phyloP scores from a whole-genome alignment of 768 basidiomycete species.

The Mycena rosella region DNA sequence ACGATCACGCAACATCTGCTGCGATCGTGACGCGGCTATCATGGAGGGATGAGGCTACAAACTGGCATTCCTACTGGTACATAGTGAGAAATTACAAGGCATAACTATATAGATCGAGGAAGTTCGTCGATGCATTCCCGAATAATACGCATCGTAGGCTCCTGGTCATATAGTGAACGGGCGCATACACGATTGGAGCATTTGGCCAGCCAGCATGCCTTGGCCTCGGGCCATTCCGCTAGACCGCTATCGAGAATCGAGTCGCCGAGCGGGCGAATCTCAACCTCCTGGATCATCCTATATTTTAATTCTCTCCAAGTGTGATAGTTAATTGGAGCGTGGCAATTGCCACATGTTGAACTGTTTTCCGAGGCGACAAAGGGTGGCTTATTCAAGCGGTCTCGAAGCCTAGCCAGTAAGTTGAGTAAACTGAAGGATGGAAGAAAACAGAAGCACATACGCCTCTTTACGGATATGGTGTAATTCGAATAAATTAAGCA shows the following conservation, averaged over 20 bases:
- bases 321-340: constrained; percentile 63
- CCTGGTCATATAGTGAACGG: constrained; percentile 62
- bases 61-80: too few species aligned
- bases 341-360: constrained; percentile 67
- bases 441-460: constrained; percentile 37
- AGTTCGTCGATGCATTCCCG: too few species aligned
- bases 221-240: constrained; percentile 68
- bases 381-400: constrained; percentile 66
- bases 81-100: too few species aligned
- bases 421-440: neutral
- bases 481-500: constrained; percentile 67
- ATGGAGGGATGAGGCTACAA: too few species aligned
- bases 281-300: constrained; percentile 61
- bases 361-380: constrained; percentile 58
- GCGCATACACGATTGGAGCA: constrained; percentile 61
- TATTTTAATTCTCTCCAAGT: constrained; percentile 77
- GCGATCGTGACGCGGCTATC: too few species aligned
- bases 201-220: constrained; percentile 70
- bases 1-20: too few species aligned
- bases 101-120: constrained; percentile 49
- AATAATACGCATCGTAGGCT: constrained; percentile 55
- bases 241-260: constrained; percentile 64
- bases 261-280: constrained; percentile 69
- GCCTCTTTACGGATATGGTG: constrained; percentile 66
- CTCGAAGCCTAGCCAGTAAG: constrained; percentile 49